These are phyloP conservation scores for Saccharomycopsis sp. DNA, from an alignment of 805 yeast genomes.

Conservation along the genomic window DNA sequence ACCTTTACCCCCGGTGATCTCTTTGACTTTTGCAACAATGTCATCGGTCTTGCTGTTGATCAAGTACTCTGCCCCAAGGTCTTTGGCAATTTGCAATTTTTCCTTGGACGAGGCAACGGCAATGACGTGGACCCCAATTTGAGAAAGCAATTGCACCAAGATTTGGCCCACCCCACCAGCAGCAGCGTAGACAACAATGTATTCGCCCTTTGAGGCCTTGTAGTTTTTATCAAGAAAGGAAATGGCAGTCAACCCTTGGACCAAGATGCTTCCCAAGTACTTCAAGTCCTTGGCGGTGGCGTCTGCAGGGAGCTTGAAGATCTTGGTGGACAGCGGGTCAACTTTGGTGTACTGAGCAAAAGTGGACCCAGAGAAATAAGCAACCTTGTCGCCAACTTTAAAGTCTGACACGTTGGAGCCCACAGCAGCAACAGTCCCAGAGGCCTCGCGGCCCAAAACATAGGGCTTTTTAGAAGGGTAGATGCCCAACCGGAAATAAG, in stretches of 20 bases:
- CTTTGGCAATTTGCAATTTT: constrained; percentile 57
- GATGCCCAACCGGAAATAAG: constrained; percentile 71
- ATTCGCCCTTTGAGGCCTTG: constrained; percentile 59
- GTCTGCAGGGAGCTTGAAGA: constrained; percentile 42
- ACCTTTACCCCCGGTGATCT: constrained; percentile 58
- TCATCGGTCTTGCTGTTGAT: constrained; percentile 50
- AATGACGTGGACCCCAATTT: constrained; percentile 69
- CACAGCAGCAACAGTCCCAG: constrained; percentile 57
- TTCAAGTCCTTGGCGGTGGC: constrained; percentile 42
- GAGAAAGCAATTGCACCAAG: constrained; percentile 52
- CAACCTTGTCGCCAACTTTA: constrained; percentile 64
- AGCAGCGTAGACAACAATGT: constrained; percentile 77
- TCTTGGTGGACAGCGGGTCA: constrained; percentile 28
- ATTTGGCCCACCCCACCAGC: constrained; percentile 91
- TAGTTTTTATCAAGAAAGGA: constrained; percentile 62
- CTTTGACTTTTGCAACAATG: constrained; percentile 43
- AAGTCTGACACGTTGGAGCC: constrained; percentile 49
- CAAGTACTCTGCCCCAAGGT: constrained; percentile 67
- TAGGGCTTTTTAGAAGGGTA: constrained; percentile 58
- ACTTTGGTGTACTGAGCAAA: constrained; percentile 69
- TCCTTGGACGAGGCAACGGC: constrained; percentile 76
- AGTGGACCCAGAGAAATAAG: constrained; percentile 41
- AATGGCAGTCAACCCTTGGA: constrained; percentile 76
- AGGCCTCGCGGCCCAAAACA: constrained; percentile 64
- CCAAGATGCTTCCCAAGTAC: constrained; percentile 47